Evolutionary conservation across 2,329 filamentous ascomycete genomes (phyloP), one percentile per base, ranked within the genome.

Genomic region (Fusarium algeriense): DNA sequence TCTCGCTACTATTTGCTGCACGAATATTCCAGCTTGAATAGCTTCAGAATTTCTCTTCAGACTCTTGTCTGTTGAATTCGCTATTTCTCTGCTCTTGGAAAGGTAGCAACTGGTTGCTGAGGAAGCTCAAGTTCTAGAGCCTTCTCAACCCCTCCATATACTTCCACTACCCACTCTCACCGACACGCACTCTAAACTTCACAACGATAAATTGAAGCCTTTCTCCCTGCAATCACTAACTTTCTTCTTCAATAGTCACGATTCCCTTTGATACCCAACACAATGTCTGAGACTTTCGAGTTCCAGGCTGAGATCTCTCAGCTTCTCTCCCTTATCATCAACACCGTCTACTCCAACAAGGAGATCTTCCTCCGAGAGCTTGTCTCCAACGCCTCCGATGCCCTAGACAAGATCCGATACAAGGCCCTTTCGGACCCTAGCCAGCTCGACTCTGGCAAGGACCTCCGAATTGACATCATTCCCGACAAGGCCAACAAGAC

Each of bases 281-380:
- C 83, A 83, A 97, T 97, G 93, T 86, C 94, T 85, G 95, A 98
- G 89, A 98, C 95, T 78, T 99, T 99, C 88, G 95, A 98, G 92
- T 99, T 98, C 89, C 96, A 99, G 92, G 96, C 96, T 92, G 96
- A 99, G 93, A 99, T 99, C 84, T 98, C 95, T 93, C 96, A 99
- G 93, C 93, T 99, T 77, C 93, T 99, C 83, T 94, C 92, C 78
- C 93, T 99, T 84, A 99, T 99, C 87, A 99, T 99, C 91, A 99
- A 99, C 93, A 98, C 96, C 77, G 96, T 99, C 88, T 99, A 98
- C 90, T 98, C 95, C 79, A 99, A 99, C 92, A 99, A 99, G 90
- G 96, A 98, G 88, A 98, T 99, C 83, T 99, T 99, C 92, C 88
- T 99, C 80, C 89, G 96, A 92, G 96, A 99, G 88, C 83, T 99